Conservation (phyloP, 2,329 filamentous ascomycete genomes). For the Domatiomyces catenatus region DNA sequence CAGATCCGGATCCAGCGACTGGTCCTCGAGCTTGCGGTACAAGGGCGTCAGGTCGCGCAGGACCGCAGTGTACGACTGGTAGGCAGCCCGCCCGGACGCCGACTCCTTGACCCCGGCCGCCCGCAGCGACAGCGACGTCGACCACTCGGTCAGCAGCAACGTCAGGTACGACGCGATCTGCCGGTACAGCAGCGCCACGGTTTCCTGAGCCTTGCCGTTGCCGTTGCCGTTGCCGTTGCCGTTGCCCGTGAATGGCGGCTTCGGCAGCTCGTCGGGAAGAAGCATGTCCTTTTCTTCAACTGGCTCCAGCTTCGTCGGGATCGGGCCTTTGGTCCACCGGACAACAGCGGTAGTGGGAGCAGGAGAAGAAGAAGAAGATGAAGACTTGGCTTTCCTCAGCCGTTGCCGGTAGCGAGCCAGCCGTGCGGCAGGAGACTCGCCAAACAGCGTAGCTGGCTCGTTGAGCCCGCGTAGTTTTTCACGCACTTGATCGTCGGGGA, state of each 20-base stretch:
- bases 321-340: constrained; percentile 53
- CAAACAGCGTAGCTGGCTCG: constrained; percentile 64
- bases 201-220: too few relatives aligned
- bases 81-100: constrained; percentile 65
- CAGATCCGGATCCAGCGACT: constrained; percentile 60
- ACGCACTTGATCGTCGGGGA: constrained; percentile 44
- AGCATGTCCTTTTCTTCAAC: constrained; percentile 84
- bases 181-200: constrained; percentile 57
- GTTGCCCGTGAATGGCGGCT: constrained; percentile 36
- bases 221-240: too few relatives aligned
- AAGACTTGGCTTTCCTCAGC: constrained; percentile 23
- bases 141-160: constrained; percentile 85
- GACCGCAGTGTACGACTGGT: constrained; percentile 72
- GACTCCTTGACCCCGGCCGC: constrained; percentile 48
- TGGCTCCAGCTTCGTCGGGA: constrained; percentile 67
- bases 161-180: constrained; percentile 93
- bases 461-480: constrained; percentile 53
- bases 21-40: constrained; percentile 76
- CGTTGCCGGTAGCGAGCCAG: constrained; percentile 57
- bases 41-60: constrained; percentile 77
- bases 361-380: background rate
- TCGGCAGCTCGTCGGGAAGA: constrained; percentile 47
- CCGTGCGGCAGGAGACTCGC: constrained; percentile 56
- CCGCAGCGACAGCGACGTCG: constrained; percentile 52
- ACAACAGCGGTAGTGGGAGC: constrained; percentile 18